Evolutionary conservation across 2,329 filamentous ascomycete species (phyloP).

Genomic region (Rhynchosporium secalis): DNA sequence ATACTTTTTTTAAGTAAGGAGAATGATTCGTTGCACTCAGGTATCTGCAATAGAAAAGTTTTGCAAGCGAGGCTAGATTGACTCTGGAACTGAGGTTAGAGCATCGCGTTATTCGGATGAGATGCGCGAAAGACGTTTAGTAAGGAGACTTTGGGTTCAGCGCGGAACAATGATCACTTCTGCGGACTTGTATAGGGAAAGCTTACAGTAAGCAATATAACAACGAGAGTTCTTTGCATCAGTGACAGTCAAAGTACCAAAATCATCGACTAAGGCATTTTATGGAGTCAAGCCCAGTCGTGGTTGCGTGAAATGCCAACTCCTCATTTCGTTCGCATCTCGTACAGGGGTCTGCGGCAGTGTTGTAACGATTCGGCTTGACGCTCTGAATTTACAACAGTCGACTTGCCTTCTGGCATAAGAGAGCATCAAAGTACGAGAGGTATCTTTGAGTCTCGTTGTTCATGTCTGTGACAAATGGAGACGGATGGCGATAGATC

Average conservation of each 20-base stretch:
- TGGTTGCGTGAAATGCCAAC: not conserved
- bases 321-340: not conserved
- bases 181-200: not conserved
- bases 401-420: constrained; percentile 15
- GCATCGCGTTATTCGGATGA: too few relatives aligned
- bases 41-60: not conserved
- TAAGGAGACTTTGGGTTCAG: not conserved
- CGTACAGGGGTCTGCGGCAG: not conserved
- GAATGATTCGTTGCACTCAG: constrained; percentile 1
- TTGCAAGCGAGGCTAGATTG: too few relatives aligned
- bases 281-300: not conserved
- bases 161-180: too few relatives aligned
- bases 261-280: not conserved
- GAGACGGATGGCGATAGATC: not conserved
- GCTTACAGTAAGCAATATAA: constrained; percentile 4
- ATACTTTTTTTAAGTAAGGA: constrained; percentile 8
- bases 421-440: constrained; percentile 12
- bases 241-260: not conserved
- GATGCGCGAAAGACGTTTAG: too few relatives aligned
- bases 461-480: constrained; percentile 16
- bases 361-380: not conserved
- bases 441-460: constrained; percentile 8
- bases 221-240: not conserved
- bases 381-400: not conserved
- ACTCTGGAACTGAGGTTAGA: too few relatives aligned